Percentiles rank a stretch among this genome's conserved stretches.
phyloP scores from a whole-genome alignment of 2,329 filamentous ascomycete species.

The Chlorencoelia australis region DNA sequence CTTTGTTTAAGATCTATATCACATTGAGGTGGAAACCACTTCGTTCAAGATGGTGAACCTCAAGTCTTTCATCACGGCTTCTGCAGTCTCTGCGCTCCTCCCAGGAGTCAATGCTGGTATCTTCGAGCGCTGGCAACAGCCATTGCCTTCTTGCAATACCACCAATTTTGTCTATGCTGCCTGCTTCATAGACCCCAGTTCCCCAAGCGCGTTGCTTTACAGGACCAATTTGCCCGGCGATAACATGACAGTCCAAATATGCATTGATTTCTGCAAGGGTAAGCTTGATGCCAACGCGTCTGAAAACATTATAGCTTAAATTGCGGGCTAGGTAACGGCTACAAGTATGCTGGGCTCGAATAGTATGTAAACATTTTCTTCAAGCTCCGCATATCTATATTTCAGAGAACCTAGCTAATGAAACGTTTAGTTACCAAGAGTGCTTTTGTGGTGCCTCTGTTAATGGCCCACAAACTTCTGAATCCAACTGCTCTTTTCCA shows the following conservation, averaged over 20 bases:
- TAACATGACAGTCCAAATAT: conserved; percentile 29
- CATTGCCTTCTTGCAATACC: conserved; percentile 22
- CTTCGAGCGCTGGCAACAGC: conserved; percentile 13
- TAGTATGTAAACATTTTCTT: conserved; percentile 19
- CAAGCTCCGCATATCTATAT: background rate
- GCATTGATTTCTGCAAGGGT: conserved; percentile 30
- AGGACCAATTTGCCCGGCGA: conserved; percentile 18
- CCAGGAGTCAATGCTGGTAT: conserved; percentile 14
- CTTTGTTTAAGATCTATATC: no score
- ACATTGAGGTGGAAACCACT: background rate
- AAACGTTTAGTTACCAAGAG: conserved; percentile 16
- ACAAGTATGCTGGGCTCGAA: conserved; percentile 28
- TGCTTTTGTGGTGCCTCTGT: conserved; percentile 29
- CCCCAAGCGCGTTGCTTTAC: conserved; percentile 24
- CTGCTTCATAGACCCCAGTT: conserved; percentile 25
- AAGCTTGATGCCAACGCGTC: background rate
- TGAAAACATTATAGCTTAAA: background rate
- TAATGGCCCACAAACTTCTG: conserved; percentile 19
- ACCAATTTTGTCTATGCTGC: conserved; percentile 29
- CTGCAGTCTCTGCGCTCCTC: conserved; percentile 16
- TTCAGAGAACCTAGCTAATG: background rate
- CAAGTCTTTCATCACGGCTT: conserved; percentile 15
- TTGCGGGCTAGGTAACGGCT: conserved; percentile 22
- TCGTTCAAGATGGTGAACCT: conserved; percentile 12
- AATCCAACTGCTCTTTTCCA: conserved; percentile 19